Evolutionary conservation across 1,284 basidiomycete genomes (phyloP), one percentile per base, ranked within the genome.

Genomic region (Rugosomyces carneus): DNA sequence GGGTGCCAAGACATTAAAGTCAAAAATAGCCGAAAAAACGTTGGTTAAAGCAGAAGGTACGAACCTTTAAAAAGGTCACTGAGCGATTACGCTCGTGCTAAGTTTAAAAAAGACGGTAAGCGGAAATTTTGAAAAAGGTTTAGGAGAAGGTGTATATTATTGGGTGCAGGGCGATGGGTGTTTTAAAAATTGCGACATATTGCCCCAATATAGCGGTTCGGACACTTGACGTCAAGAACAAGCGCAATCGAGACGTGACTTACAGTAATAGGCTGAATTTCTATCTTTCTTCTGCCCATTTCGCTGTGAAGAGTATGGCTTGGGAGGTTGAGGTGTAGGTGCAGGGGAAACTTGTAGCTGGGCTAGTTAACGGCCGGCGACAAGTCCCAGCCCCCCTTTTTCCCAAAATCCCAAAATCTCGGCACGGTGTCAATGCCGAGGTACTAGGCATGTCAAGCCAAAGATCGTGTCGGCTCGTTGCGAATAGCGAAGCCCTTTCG

Each of bases 81-180:
- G 84, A 84, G 53, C 90, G 81, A 64, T 92, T 93, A 65, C 90
- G 81, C 68, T 93, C 89, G 70, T 93, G 88, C 85, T 89, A 70
- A 62, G 67, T 56, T 62, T 64, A 65, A 54, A 47, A 52, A 47
- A 34, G 43, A 43, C 26, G 48, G 48, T 42, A 45, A 58, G 58
- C 42, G 49, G 9, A 13, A 8, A 16, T 43, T 23, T 45, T 40
- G 35, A 29, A 39, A 44, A 48, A 24, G 43, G 40, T 26, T 23
- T 39, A 38, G 23, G 36, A 40, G 42, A 39, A 40, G 21, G 41
- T 9, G 27, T 29, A 45, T 52, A 50, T 50, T 43, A 36, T 50
- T 50, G 42, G 45, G 29, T 15, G 21, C 11, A 11, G 27, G 27
- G 27, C 13, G 31, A 6, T 34, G 31, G 31, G 13, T n/a, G 37